A percentile compares a stretch with the other conserved stretches of the same genome.
Evolutionary conservation across 192 early-diverging fungal genomes (phyloP).

Genomic region (Coemansia sp.): DNA sequence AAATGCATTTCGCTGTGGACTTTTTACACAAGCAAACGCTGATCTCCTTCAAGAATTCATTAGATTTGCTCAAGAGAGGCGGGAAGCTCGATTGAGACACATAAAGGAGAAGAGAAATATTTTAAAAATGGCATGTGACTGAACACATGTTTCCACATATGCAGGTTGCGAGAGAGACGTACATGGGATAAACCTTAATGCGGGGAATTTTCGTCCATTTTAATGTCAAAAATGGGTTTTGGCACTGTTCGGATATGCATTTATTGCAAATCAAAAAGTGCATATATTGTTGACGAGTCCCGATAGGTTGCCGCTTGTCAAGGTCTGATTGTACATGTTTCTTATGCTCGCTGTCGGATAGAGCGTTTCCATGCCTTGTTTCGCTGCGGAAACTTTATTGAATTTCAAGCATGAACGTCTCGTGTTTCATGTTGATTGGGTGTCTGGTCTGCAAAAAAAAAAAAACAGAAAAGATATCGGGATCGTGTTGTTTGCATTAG

Average conservation of each 20-base stretch:
- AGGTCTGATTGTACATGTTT: too few species aligned
- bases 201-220: not conserved
- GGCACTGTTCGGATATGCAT: not conserved
- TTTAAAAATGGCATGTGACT: not conserved
- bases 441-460: not conserved
- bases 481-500: too few species aligned
- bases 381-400: constrained; percentile 2
- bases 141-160: not conserved
- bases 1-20: too few species aligned
- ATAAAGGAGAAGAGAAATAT: not conserved
- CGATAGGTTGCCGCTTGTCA: too few species aligned
- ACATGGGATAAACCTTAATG: not conserved
- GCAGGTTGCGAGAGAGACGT: not conserved
- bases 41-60: not conserved
- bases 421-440: not conserved
- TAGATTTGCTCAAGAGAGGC: not conserved
- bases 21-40: too few species aligned
- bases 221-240: not conserved
- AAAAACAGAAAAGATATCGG: too few species aligned
- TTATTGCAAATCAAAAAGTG: not conserved
- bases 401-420: not conserved
- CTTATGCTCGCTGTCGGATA: not conserved
- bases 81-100: not conserved
- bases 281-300: not conserved
- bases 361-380: not conserved